A percentile compares a stretch with the other conserved stretches of the same genome.
Evolutionary conservation across 768 basidiomycete species (phyloP).

Genomic region (Suillus bovinus): DNA sequence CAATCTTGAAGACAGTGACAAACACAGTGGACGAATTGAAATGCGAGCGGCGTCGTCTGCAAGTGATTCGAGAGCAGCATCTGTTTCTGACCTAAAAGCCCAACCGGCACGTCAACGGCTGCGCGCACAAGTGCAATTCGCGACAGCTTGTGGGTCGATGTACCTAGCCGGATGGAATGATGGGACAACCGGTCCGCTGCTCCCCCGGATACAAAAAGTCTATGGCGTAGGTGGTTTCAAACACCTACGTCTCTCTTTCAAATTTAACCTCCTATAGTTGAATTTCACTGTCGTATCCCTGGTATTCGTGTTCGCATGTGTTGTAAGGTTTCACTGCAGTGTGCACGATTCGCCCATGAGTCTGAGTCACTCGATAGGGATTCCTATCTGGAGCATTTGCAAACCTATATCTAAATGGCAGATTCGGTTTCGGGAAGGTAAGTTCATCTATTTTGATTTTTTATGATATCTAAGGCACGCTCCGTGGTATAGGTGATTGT

Average conservation of each 20-base stretch:
- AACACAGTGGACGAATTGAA: not conserved
- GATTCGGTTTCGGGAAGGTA: constrained; percentile 38
- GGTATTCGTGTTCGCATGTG: constrained; percentile 51
- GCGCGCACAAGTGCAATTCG: constrained; percentile 46
- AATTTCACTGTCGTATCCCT: constrained; percentile 53
- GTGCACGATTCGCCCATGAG: not conserved
- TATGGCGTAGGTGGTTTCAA: constrained; percentile 39
- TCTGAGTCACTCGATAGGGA: constrained; percentile 21
- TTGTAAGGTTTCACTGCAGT: constrained; percentile 30
- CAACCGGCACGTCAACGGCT: constrained; percentile 11
- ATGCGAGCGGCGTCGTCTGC: not conserved
- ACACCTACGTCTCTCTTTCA: not conserved
- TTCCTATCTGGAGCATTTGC: constrained; percentile 34
- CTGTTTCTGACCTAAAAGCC: constrained; percentile 8
- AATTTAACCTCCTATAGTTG: constrained; percentile 34
- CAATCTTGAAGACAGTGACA: not conserved
- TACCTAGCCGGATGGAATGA: constrained; percentile 81
- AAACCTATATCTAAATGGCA: constrained; percentile 29
- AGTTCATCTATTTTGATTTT: too few relatives aligned
- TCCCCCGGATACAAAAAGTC: constrained; percentile 68
- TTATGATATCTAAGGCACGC: not conserved
- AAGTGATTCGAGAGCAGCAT: not conserved
- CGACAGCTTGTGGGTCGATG: constrained; percentile 53
- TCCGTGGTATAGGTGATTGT: constrained; percentile 25
- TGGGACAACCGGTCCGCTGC: constrained; percentile 68